A percentile compares a stretch with the other conserved stretches of the same genome.
Evolutionary conservation across 768 basidiomycete species (phyloP).

Genomic region (Hypholoma fasciculare): DNA sequence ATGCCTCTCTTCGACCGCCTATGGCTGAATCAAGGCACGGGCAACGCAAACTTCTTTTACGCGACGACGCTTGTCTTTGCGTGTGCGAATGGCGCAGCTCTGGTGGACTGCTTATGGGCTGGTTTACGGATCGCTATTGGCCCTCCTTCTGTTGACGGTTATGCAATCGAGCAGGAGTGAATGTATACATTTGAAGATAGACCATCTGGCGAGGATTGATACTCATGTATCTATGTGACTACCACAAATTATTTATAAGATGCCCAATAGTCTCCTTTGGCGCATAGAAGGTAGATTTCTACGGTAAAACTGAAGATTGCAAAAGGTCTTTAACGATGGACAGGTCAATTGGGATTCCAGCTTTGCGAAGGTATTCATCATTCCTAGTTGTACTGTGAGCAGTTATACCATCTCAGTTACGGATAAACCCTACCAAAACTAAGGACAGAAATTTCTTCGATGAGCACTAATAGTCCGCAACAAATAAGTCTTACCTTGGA

Average conservation of each 20-base stretch:
- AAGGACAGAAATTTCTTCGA: background rate
- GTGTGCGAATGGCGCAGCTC: slow-evolving; percentile 78
- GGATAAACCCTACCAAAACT: slow-evolving; percentile 43
- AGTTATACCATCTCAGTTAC: background rate
- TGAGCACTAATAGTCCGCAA: background rate
- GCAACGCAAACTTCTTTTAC: slow-evolving; percentile 98
- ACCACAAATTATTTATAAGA: background rate
- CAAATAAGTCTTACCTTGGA: slow-evolving; percentile 65
- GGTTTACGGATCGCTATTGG: slow-evolving; percentile 78
- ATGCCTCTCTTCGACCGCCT: slow-evolving; percentile 90
- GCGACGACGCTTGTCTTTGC: slow-evolving; percentile 95
- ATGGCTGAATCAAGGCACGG: slow-evolving; percentile 90
- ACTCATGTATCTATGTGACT: background rate
- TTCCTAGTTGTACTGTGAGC: slow-evolving; percentile 35
- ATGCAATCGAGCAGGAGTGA: slow-evolving; percentile 61
- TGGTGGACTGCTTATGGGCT: slow-evolving; percentile 82
- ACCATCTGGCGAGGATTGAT: background rate
- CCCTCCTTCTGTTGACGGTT: slow-evolving; percentile 43
- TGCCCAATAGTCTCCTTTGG: background rate
- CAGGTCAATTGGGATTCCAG: slow-evolving; percentile 42
- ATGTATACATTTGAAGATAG: too few species aligned
- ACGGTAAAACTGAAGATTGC: slow-evolving; percentile 18
- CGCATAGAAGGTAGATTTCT: background rate
- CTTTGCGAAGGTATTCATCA: slow-evolving; percentile 50
- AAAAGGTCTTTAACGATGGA: slow-evolving; percentile 44